Evolutionary conservation across 2,329 filamentous ascomycete genomes (phyloP).

Genomic region (Xylariaceae sp.): DNA sequence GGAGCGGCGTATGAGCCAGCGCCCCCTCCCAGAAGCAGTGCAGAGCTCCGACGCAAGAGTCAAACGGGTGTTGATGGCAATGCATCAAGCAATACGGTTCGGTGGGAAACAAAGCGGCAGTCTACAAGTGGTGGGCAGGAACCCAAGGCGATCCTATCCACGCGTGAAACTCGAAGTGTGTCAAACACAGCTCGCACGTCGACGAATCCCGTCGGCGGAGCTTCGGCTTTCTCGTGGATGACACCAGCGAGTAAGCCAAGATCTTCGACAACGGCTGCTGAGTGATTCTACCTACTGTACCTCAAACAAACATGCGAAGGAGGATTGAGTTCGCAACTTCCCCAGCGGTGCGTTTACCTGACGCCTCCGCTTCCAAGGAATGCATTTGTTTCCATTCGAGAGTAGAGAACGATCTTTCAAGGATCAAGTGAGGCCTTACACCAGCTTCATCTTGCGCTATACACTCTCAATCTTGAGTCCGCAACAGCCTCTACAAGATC

Average conservation of each 20-base stretch:
- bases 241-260: conserved; percentile 51
- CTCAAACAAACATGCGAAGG: no score
- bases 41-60: conserved; percentile 53
- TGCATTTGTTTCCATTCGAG: no score
- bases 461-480: no score
- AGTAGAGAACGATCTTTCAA: no score
- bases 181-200: conserved; percentile 48
- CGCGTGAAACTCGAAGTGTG: conserved; percentile 35
- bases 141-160: conserved; percentile 34
- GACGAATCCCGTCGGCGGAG: conserved; percentile 84
- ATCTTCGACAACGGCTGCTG: conserved; percentile 34
- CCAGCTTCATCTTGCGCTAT: no score
- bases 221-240: conserved; percentile 92
- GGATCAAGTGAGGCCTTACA: no score
- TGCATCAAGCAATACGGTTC: conserved; percentile 32
- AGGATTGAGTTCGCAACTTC: no score
- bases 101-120: conserved; percentile 54
- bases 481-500: no score
- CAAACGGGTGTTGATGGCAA: conserved; percentile 36
- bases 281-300: no score
- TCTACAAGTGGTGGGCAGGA: conserved; percentile 31
- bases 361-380: no score
- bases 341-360: no score
- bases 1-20: conserved; percentile 52
- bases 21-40: conserved; percentile 40